These are phyloP conservation scores for Prosopis cineraria DNA, from an alignment of 306 rosid species.

Conservation along the genomic window DNA sequence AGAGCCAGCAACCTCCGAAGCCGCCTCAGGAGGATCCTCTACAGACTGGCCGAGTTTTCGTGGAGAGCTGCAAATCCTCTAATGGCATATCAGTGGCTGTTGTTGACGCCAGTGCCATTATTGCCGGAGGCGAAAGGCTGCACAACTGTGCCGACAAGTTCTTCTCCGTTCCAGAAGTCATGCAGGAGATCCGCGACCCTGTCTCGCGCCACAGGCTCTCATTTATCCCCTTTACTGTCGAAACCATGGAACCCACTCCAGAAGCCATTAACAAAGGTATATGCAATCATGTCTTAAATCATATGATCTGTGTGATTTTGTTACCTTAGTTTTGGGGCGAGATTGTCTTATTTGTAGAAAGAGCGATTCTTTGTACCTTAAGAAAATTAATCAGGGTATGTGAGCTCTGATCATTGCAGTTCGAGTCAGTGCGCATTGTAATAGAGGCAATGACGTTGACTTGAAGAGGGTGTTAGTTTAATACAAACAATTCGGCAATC, in stretches of 20 bases:
- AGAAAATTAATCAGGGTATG: background rate
- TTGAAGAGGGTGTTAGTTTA: background rate
- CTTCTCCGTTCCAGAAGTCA: slow-evolving; percentile 69
- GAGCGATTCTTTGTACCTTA: background rate
- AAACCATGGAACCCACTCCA: slow-evolving; percentile 80
- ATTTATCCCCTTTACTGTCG: slow-evolving; percentile 65
- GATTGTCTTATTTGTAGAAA: background rate
- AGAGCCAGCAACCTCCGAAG: slow-evolving; percentile 48
- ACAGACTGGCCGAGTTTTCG: slow-evolving; percentile 40
- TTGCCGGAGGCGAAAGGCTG: slow-evolving; percentile 70
- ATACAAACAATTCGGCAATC: background rate
- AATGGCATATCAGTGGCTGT: slow-evolving; percentile 71
- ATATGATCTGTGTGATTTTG: background rate
- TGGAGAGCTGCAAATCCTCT: slow-evolving; percentile 58
- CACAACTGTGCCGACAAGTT: slow-evolving; percentile 69
- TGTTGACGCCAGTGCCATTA: slow-evolving; percentile 84
- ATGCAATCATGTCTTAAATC: background rate
- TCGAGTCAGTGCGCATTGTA: too few relatives aligned
- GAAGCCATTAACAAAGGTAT: slow-evolving; percentile 80
- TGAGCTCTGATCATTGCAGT: background rate
- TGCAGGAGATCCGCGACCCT: slow-evolving; percentile 86
- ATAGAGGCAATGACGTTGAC: background rate
- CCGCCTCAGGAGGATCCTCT: slow-evolving; percentile 41
- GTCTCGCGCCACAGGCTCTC: slow-evolving; percentile 89
- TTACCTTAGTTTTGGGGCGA: background rate